Percentiles rank a stretch among this genome's conserved stretches.
These are phyloP conservation scores for Paramecium sexaurelia DNA, from an alignment of 73 alveolate species.

Conservation along the genomic window DNA sequence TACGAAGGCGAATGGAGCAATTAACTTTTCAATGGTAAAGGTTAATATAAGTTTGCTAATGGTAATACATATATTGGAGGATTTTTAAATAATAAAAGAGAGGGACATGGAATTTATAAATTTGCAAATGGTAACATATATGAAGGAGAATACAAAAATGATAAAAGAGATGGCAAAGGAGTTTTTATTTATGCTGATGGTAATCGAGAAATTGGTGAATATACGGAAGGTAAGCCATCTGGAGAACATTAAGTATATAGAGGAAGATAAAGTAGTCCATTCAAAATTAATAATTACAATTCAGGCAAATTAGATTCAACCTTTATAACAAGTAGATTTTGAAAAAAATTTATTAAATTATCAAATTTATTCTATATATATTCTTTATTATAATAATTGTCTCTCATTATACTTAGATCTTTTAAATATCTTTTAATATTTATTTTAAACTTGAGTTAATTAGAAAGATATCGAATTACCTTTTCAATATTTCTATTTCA, in stretches of 20 bases:
- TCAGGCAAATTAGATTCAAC: not conserved
- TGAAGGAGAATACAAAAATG: constrained; percentile 84
- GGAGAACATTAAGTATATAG: constrained; percentile 34
- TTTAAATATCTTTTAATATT: too few relatives aligned
- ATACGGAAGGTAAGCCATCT: constrained; percentile 75
- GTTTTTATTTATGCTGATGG: constrained; percentile 56
- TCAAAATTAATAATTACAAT: not conserved
- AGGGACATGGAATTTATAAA: constrained; percentile 84
- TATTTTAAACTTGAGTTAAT: too few relatives aligned
- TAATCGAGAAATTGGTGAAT: constrained; percentile 86
- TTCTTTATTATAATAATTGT: too few relatives aligned
- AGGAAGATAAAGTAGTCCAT: constrained; percentile 12
- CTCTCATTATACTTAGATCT: too few relatives aligned
- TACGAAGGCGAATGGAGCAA: constrained; percentile 60
- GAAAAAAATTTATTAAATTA: too few relatives aligned
- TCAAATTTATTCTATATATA: too few relatives aligned
- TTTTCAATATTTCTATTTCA: too few relatives aligned
- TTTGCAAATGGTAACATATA: constrained; percentile 85
- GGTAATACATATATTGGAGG: constrained; percentile 67
- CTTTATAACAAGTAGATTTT: not conserved
- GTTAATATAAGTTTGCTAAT: constrained; percentile 5
- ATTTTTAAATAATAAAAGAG: constrained; percentile 57
- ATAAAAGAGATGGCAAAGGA: constrained; percentile 67
- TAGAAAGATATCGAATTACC: too few relatives aligned
- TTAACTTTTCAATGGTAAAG: constrained; percentile 47